phyloP scores from a whole-genome alignment of 768 basidiomycete genomes.

The Amanita subjunquillea region DNA sequence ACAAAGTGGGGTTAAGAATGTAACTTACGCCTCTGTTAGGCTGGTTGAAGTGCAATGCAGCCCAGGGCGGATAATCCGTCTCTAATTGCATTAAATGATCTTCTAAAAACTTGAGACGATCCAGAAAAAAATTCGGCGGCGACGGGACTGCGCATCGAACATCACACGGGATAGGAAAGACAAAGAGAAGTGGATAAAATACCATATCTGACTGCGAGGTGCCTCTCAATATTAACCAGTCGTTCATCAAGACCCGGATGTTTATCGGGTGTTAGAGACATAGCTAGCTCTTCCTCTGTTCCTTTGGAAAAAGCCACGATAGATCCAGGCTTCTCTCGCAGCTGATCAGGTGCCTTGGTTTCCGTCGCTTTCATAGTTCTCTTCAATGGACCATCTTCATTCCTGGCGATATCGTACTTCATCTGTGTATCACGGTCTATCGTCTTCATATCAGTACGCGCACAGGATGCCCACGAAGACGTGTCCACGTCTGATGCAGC shows the following conservation, averaged over 20 bases:
- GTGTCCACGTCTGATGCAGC: constrained; percentile 12
- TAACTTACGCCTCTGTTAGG: constrained; percentile 65
- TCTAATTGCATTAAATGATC: constrained; percentile 70
- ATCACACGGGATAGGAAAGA: background rate
- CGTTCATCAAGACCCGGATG: constrained; percentile 59
- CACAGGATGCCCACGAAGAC: constrained; percentile 41
- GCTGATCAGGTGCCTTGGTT: background rate
- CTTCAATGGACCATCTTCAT: constrained; percentile 66
- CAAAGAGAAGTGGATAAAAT: background rate
- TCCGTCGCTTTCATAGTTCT: constrained; percentile 37
- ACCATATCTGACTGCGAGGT: constrained; percentile 68
- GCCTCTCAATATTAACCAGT: constrained; percentile 55
- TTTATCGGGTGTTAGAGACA: constrained; percentile 24
- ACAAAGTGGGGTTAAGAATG: background rate
- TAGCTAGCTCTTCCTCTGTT: constrained; percentile 10
- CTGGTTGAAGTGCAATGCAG: constrained; percentile 82
- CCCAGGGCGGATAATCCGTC: constrained; percentile 81
- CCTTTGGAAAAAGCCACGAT: background rate
- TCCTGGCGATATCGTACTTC: constrained; percentile 83
- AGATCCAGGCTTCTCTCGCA: background rate
- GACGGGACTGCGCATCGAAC: constrained; percentile 44
- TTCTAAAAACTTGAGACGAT: constrained; percentile 61
- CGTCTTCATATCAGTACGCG: constrained; percentile 61
- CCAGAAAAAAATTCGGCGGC: constrained; percentile 51
- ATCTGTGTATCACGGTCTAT: constrained; percentile 71